Evolutionary conservation across 495 filamentous ascomycete genomes (phyloP).

Genomic region (Penicillium arizonense): DNA sequence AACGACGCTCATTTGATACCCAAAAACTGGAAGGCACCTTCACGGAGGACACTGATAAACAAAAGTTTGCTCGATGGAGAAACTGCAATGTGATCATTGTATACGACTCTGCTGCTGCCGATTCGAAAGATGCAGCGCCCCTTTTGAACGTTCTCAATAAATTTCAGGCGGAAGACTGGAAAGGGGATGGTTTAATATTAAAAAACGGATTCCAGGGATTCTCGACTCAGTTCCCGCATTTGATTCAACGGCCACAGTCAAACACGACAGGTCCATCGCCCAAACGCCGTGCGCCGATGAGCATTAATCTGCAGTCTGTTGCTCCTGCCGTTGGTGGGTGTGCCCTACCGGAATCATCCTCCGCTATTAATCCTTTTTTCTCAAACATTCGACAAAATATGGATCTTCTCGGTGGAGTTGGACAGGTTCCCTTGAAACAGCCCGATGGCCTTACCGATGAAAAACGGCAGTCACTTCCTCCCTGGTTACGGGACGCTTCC

Average conservation of each 20-base stretch:
- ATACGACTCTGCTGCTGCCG: slow-evolving; percentile 76
- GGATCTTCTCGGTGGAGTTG: slow-evolving; percentile 91
- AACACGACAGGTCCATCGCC: slow-evolving; percentile 24
- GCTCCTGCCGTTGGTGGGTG: slow-evolving; percentile 87
- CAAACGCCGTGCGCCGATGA: slow-evolving; percentile 46
- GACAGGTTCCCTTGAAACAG: slow-evolving; percentile 75
- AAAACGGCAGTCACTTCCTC: slow-evolving; percentile 54
- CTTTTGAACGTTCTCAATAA: slow-evolving; percentile 88
- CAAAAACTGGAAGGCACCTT: slow-evolving; percentile 87
- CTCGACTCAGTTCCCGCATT: slow-evolving; percentile 45
- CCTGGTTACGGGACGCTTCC: slow-evolving; percentile 72
- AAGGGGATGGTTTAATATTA: slow-evolving; percentile 69
- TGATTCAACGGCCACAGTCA: slow-evolving; percentile 30
- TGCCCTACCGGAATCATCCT: slow-evolving; percentile 66
- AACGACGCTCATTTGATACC: slow-evolving; percentile 88
- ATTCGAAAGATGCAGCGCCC: slow-evolving; percentile 72
- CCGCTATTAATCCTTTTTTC: slow-evolving; percentile 85
- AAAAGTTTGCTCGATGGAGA: slow-evolving; percentile 75
- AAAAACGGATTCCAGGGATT: slow-evolving; percentile 57
- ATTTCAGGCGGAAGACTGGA: slow-evolving; percentile 82
- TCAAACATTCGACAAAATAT: slow-evolving; percentile 95
- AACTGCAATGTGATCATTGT: slow-evolving; percentile 74
- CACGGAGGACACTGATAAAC: slow-evolving; percentile 67
- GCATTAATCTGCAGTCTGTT: slow-evolving; percentile 51
- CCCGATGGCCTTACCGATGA: slow-evolving; percentile 55